A percentile compares a stretch with the other conserved stretches of the same genome.
These are phyloP conservation scores for Inonotus obliquus DNA, from an alignment of 1,284 basidiomycete genomes.

Conservation along the genomic window DNA sequence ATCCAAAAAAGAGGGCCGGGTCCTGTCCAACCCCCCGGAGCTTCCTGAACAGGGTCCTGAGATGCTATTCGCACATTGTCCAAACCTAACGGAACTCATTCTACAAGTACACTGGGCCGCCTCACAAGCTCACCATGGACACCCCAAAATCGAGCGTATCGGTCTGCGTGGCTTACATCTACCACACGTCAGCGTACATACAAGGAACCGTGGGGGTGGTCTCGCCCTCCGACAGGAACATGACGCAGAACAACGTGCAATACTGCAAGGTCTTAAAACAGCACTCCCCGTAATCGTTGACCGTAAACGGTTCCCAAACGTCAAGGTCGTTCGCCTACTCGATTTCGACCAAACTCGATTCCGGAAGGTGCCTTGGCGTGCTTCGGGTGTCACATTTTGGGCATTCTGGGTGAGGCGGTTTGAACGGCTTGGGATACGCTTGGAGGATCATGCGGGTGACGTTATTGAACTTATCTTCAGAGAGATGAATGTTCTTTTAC, in stretches of 20 bases:
- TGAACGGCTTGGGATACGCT: conserved; percentile 7
- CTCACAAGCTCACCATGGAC: conserved; percentile 2
- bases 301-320: conserved; percentile 1
- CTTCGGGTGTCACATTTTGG: conserved; percentile 5
- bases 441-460: conserved; percentile 15
- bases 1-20: too few relatives aligned
- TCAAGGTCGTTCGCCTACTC: conserved; percentile 14
- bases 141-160: conserved; percentile 8
- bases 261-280: not conserved
- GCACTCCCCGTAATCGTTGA: conserved; percentile 6
- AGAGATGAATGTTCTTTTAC: conserved; percentile 12
- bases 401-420: conserved; percentile 17
- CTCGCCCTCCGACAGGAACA: conserved; percentile 5
- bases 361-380: conserved; percentile 6
- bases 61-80: conserved; percentile 8
- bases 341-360: conserved; percentile 15
- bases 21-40: not conserved
- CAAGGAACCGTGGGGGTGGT: not conserved
- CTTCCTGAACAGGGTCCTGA: not conserved
- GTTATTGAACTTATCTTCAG: conserved; percentile 8
- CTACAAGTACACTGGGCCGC: conserved; percentile 8
- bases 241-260: conserved; percentile 1
- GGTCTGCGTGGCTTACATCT: conserved; percentile 13
- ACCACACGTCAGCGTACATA: not conserved
- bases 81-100: conserved; percentile 11